phyloP scores from a whole-genome alignment of 148 eudicot species.

The Suaeda aralocaspica region DNA sequence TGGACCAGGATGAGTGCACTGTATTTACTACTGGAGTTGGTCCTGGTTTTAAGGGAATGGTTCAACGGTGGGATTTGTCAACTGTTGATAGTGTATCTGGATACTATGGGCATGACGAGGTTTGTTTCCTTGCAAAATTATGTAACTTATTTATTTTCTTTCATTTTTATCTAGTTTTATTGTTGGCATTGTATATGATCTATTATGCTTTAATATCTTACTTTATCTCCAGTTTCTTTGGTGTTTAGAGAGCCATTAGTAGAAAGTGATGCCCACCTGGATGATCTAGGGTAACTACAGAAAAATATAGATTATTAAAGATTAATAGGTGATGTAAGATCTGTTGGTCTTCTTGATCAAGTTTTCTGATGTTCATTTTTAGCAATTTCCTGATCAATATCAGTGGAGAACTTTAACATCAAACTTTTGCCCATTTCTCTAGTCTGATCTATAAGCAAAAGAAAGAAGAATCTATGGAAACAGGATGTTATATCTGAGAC shows the following conservation, averaged over 20 bases:
- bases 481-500: conserved; percentile 1
- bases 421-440: not conserved
- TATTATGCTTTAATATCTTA: not conserved
- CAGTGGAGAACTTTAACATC: not conserved
- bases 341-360: too few relatives aligned
- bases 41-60: conserved; percentile 90
- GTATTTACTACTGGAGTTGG: conserved; percentile 92
- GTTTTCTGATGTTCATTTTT: not conserved
- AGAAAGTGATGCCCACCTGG: conserved; percentile 1
- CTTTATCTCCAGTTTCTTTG: too few relatives aligned
- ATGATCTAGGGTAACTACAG: not conserved
- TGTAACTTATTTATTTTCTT: not conserved
- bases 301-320: not conserved
- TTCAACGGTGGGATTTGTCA: conserved; percentile 87
- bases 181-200: not conserved
- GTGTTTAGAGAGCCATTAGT: not conserved
- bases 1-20: conserved; percentile 77
- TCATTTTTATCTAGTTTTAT: not conserved
- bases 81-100: conserved; percentile 64
- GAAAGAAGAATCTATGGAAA: not conserved
- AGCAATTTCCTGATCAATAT: not conserved
- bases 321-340: too few relatives aligned
- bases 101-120: conserved; percentile 98
- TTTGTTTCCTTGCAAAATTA: conserved; percentile 30
- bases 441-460: not conserved